A percentile compares a stretch with the other conserved stretches of the same genome.
Conservation (phyloP, 2,329 filamentous ascomycete species). For the Magnaporthiopsis rhizophila region DNA sequence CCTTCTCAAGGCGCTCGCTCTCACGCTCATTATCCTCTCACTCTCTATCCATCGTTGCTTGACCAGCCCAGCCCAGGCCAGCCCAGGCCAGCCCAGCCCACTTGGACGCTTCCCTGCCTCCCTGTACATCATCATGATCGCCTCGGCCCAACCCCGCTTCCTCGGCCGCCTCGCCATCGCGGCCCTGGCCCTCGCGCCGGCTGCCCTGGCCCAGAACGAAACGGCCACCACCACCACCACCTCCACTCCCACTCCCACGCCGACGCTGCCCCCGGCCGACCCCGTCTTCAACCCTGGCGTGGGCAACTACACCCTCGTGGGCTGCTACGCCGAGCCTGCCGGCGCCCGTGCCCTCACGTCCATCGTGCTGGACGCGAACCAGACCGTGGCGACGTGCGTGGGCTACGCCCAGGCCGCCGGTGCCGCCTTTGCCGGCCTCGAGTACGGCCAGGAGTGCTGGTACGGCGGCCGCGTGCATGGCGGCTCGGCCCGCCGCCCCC, state of each 20-base stretch:
- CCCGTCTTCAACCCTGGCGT: constrained; percentile 26
- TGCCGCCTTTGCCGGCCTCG: constrained; percentile 41
- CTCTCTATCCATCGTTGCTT: background rate
- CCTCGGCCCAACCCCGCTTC: no score
- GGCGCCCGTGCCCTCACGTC: constrained; percentile 14
- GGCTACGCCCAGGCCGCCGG: constrained; percentile 14
- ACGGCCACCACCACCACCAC: constrained; percentile 2
- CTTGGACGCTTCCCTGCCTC: background rate
- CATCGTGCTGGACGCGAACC: background rate
- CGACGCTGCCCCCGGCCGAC: constrained; percentile 20
- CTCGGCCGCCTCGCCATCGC: background rate
- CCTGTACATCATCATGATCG: background rate
- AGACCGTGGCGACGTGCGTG: constrained; percentile 18
- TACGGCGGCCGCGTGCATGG: constrained; percentile 17
- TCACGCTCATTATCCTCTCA: background rate
- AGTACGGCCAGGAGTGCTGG: constrained; percentile 29
- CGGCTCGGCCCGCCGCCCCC: background rate
- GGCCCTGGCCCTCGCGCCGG: background rate
- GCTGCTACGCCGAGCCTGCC: constrained; percentile 24
- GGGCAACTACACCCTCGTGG: constrained; percentile 21
- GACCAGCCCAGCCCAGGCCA: no score
- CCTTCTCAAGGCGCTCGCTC: background rate
- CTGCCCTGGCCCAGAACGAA: background rate
- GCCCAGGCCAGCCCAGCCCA: no score
- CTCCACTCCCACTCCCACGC: constrained; percentile 3